These are phyloP conservation scores for Pezicula carpinea DNA, from an alignment of 2,329 filamentous ascomycete genomes.

Conservation along the genomic window DNA sequence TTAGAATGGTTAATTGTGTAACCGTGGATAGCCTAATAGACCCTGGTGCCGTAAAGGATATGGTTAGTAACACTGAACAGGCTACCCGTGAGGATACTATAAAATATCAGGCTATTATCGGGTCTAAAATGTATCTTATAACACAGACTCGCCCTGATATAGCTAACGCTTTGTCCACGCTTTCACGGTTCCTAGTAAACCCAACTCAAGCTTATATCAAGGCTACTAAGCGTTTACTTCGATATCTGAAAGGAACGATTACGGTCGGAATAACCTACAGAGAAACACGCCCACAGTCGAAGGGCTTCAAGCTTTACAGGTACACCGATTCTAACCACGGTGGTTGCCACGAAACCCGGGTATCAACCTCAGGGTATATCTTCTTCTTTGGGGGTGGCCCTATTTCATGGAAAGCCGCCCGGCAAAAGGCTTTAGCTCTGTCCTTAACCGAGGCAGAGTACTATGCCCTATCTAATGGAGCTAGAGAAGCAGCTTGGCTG, in stretches of 20 bases:
- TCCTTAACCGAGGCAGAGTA: too few species aligned
- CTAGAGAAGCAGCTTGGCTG: too few species aligned
- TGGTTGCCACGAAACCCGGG: neutral
- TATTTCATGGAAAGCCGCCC: too few species aligned
- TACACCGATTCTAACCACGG: constrained; percentile 3
- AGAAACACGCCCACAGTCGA: too few species aligned
- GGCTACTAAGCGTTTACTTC: constrained; percentile 4
- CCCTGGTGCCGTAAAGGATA: neutral
- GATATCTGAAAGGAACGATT: constrained; percentile 8
- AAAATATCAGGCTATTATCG: constrained; percentile 4
- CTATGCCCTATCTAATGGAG: too few species aligned
- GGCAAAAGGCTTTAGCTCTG: too few species aligned
- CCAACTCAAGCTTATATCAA: constrained; percentile 1
- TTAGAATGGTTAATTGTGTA: constrained; percentile 6
- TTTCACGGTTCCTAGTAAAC: constrained; percentile 1
- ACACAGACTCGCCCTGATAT: constrained; percentile 10
- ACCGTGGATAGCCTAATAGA: constrained; percentile 13
- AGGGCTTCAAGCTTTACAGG: neutral
- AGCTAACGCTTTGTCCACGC: neutral
- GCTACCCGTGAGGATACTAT: too few species aligned
- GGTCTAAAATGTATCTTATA: constrained; percentile 5
- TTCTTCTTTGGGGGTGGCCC: neutral
- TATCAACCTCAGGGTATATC: constrained; percentile 4
- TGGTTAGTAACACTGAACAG: neutral
- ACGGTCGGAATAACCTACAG: neutral